Evolutionary conservation across 306 rosid genomes (phyloP), one percentile per base, ranked within the genome.

Genomic region (Ammopiptanthus mongolicus): DNA sequence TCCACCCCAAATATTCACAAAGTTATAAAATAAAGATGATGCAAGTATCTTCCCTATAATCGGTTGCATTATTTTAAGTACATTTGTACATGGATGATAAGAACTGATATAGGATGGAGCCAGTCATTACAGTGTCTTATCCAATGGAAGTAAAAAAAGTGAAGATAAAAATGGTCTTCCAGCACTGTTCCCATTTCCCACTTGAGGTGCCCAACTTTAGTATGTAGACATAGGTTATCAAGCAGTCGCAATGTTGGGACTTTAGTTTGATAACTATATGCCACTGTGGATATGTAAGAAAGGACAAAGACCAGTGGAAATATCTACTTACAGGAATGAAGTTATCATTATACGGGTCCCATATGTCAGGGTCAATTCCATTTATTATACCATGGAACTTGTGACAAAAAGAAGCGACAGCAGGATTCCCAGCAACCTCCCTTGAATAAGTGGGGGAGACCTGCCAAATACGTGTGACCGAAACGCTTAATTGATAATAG

Each of bases 371-470:
- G 84, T 96, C 99, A 60, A 96, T 92, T 85, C 99, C 99, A 66
- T 96, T 96, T 78, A 96, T 70, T 78, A 96, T 90, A 52, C 99
- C 99, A 88, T 90, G 96, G 83, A 96, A 96, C 91, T 92, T 96
- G 81, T 83, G 81, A 66, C 86, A 90, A 83, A 92, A 65, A 53
- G 98, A 92, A 84, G 93, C 90, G 78, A 96, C 17, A 58, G 33
- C 77, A 55, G 87, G 80, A 77, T 92, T 83, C 71, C 97, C 86
- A 25, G 96, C 86, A 77, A 96, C 75, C 90, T 96, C 99, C 87
- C 83, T 92, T 50, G 94, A 71, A 73, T 96, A 96, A 69, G 92
- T 89, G 68, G 75, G 88, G 71, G 99, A 96, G 69, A 96, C 99
- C 99, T 96, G 86, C 47, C 77, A 47, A 79, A 58, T 53, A 80